These are phyloP conservation scores for Gossypium sturtianum DNA, from an alignment of 345 rosid species.

Conservation along the genomic window DNA sequence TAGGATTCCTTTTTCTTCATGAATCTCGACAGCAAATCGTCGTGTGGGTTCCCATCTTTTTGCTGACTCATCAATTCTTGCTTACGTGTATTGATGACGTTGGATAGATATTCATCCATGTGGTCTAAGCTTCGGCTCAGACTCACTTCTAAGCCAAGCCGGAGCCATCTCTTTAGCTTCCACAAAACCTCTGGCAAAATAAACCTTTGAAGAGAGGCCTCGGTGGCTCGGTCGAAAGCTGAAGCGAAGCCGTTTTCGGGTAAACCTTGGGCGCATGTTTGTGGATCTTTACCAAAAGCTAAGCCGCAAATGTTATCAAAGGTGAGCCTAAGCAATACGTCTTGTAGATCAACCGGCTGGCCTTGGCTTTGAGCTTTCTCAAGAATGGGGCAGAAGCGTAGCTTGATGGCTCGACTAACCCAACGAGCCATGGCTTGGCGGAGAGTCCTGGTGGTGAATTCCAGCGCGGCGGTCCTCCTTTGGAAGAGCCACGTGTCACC, in stretches of 20 bases:
- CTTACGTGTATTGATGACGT: constrained; percentile 67
- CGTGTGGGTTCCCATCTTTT: constrained; percentile 46
- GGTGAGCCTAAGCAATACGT: constrained; percentile 81
- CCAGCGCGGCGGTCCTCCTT: constrained; percentile 93
- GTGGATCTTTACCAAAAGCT: constrained; percentile 92
- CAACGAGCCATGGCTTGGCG: constrained; percentile 99
- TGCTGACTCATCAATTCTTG: constrained; percentile 53
- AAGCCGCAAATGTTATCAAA: constrained; percentile 93
- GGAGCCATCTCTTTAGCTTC: constrained; percentile 68
- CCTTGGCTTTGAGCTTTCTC: constrained; percentile 40
- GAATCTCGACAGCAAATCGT: constrained; percentile 83
- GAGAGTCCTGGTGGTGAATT: constrained; percentile 90
- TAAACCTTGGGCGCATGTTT: constrained; percentile 64
- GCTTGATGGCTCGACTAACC: constrained; percentile 72
- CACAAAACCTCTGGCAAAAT: constrained; percentile 81
- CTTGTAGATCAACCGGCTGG: constrained; percentile 78
- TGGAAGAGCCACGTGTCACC: constrained; percentile 95
- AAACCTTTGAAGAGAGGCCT: constrained; percentile 82
- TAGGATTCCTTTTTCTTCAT: constrained; percentile 83
- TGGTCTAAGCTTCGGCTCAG: constrained; percentile 66
- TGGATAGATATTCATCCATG: constrained; percentile 59
- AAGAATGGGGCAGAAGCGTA: constrained; percentile 65
- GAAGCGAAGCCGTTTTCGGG: constrained; percentile 70
- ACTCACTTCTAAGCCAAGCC: constrained; percentile 82
- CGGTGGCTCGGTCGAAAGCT: constrained; percentile 88